phyloP scores from a whole-genome alignment of 2,329 filamentous ascomycete species.

The Tolypocladium tundrense region DNA sequence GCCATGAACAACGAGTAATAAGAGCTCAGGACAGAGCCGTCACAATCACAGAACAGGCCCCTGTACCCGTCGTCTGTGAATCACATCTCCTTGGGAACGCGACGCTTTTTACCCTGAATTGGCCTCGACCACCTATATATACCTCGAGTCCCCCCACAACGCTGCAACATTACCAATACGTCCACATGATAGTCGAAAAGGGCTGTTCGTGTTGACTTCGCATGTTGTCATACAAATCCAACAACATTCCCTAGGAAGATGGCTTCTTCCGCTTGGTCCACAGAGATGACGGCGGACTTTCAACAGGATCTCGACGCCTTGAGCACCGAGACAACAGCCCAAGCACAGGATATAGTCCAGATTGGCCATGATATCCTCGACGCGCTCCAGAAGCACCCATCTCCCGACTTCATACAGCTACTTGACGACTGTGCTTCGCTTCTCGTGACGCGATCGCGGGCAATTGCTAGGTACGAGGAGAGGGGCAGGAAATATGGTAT shows the following conservation, averaged over 20 bases:
- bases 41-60: too few species aligned
- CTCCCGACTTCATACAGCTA: neutral
- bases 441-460: neutral
- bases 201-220: neutral
- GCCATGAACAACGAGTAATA: too few species aligned
- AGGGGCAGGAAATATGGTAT: neutral
- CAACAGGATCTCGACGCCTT: neutral
- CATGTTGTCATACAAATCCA: neutral
- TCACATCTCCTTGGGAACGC: too few species aligned
- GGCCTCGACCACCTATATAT: neutral
- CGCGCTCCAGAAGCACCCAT: neutral
- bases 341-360: neutral
- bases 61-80: too few species aligned
- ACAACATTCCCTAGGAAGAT: neutral
- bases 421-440: neutral
- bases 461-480: neutral
- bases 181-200: too few species aligned
- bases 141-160: neutral
- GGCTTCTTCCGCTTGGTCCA: neutral
- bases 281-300: neutral
- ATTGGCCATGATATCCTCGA: neutral
- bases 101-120: too few species aligned
- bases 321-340: neutral
- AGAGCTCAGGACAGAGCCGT: too few species aligned
- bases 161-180: too few species aligned